Percentiles rank a stretch among this genome's conserved stretches.
phyloP scores from a whole-genome alignment of 257 asterid species.

The Perilla frutescens region DNA sequence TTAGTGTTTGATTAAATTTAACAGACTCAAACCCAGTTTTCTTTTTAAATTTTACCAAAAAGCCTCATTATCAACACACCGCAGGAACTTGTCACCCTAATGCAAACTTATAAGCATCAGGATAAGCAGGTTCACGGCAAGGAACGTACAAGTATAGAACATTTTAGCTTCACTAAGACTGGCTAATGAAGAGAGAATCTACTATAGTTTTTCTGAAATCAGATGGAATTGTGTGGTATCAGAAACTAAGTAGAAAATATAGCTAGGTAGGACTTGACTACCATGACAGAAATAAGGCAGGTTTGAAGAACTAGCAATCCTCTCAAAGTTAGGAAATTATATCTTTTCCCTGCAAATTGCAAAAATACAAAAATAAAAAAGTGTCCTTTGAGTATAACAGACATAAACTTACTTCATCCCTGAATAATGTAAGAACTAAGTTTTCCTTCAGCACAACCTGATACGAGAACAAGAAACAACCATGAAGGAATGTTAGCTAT shows the following conservation, averaged over 20 bases:
- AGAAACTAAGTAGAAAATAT: background rate
- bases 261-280: slow-evolving; percentile 19
- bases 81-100: slow-evolving; percentile 21
- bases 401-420: slow-evolving; percentile 87
- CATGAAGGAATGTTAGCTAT: slow-evolving; percentile 35
- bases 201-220: background rate
- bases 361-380: slow-evolving; percentile 6
- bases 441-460: slow-evolving; percentile 98
- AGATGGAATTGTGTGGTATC: background rate
- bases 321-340: background rate
- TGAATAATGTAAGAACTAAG: slow-evolving; percentile 79
- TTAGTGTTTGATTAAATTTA: background rate
- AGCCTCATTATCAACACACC: slow-evolving; percentile 20
- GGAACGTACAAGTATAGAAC: slow-evolving; percentile 10
- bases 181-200: background rate
- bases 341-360: background rate
- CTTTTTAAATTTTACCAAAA: slow-evolving; percentile 6
- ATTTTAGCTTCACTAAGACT: background rate
- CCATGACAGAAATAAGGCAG: slow-evolving; percentile 2
- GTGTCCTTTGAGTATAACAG: slow-evolving; percentile 22
- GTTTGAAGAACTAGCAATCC: background rate
- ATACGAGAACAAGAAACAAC: slow-evolving; percentile 41
- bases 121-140: slow-evolving; percentile 20
- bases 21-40: slow-evolving; percentile 11
- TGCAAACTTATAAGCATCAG: background rate